Evolutionary conservation across 164 flowering plant species (phyloP).

Genomic region (Liquidambar formosana): DNA sequence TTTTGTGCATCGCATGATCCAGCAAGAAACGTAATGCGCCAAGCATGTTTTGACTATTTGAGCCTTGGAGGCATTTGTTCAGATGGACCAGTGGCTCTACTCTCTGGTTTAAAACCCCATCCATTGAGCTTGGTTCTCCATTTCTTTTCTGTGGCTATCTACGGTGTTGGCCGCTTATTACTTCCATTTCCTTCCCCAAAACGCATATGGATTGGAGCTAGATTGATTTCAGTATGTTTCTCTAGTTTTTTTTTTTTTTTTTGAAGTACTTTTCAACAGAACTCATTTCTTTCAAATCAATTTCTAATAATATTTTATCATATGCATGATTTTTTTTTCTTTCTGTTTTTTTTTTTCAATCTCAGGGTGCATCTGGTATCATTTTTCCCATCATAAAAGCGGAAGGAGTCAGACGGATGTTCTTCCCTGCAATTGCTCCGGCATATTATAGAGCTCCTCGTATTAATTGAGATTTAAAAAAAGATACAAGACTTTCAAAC

Average conservation of each 20-base stretch:
- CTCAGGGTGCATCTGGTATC: conserved; percentile 19
- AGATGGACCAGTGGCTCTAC: conserved; percentile 18
- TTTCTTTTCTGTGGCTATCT: conserved; percentile 19
- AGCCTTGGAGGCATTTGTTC: conserved; percentile 20
- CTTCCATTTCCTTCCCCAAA: conserved; percentile 19
- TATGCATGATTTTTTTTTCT: not conserved
- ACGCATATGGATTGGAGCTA: conserved; percentile 11
- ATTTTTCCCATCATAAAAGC: conserved; percentile 21
- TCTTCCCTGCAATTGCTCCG: conserved; percentile 21
- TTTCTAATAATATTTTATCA: not conserved
- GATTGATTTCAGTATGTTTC: conserved; percentile 11
- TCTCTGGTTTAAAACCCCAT: conserved; percentile 20
- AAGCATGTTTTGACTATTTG: conserved; percentile 23
- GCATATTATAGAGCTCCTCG: conserved; percentile 23
- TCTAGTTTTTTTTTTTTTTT: not conserved
- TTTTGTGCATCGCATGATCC: conserved; percentile 19
- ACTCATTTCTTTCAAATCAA: not conserved
- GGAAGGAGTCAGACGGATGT: conserved; percentile 24
- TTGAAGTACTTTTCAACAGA: not conserved
- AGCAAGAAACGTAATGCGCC: conserved; percentile 17
- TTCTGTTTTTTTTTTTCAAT: not conserved
- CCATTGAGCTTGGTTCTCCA: conserved; percentile 16
- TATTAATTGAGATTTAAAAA: not conserved
- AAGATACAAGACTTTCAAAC: too few species aligned
- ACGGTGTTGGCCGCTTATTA: conserved; percentile 14